These are phyloP conservation scores for Ganoderma multipileum DNA, from an alignment of 1,284 basidiomycete species.

Conservation along the genomic window DNA sequence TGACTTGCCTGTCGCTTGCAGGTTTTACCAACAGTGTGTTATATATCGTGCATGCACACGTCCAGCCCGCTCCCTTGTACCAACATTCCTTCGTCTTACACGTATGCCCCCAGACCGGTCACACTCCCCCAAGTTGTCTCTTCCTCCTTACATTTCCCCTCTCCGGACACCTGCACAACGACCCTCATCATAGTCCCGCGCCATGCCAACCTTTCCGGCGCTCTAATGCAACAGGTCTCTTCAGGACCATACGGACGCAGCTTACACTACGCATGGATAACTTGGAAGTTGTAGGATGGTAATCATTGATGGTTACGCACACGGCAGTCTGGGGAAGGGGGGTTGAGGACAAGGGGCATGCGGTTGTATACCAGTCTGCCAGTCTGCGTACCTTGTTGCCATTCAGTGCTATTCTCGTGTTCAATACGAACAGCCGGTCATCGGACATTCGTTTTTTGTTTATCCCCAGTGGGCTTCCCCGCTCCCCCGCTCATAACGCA, in stretches of 20 bases:
- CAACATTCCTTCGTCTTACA: constrained; percentile 33
- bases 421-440: constrained; percentile 21
- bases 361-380: constrained; percentile 17
- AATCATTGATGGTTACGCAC: constrained; percentile 6
- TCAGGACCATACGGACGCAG: constrained; percentile 3
- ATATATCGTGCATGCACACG: constrained; percentile 21
- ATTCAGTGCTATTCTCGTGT: constrained; percentile 16
- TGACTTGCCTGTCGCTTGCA: constrained; percentile 3
- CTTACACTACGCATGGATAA: constrained; percentile 22
- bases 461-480: not conserved
- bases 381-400: constrained; percentile 16
- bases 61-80: constrained; percentile 24
- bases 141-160: not conserved
- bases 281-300: constrained; percentile 19
- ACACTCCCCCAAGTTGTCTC: constrained; percentile 10
- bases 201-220: constrained; percentile 10
- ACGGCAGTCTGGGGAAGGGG: constrained; percentile 4
- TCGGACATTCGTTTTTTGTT: not conserved
- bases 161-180: constrained; percentile 7
- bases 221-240: constrained; percentile 13
- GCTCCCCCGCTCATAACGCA: not conserved
- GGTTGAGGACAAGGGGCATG: constrained; percentile 15
- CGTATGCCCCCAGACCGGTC: constrained; percentile 20
- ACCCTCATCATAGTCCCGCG: constrained; percentile 24
- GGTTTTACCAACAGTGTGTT: constrained; percentile 21